Evolutionary conservation across 371 early-diverging fungal genomes (phyloP), one percentile per base, ranked within the genome.

Genomic region (Capillidium rhysosporum): DNA sequence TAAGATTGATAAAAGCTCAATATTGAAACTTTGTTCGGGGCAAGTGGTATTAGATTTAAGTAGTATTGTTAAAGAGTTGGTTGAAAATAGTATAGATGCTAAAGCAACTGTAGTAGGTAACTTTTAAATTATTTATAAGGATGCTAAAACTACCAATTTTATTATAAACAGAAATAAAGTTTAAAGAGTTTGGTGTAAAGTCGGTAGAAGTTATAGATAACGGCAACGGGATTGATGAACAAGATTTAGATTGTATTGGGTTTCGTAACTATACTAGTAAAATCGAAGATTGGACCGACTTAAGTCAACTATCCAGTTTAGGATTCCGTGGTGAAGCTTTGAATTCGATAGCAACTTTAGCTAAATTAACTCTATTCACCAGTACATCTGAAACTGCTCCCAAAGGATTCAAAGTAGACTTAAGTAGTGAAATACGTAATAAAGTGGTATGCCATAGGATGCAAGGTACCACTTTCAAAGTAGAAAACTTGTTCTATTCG

Each of bases 21-120:
- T 84, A 41, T 80, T 80, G 55, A 65, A 72, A 53, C 81, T 94
- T 47, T 91, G 92, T 57, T 86, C 92, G 3, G 89, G 86, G 0
- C 95, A 94, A 56, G 92, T 92, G 20, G 77, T 94, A 21, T 65
- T 86, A n/a, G 90, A 91, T 62, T 70, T 94, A 34, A 73, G 82
- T 1, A 82, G 79, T 1, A 80, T 89, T 14, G 77, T 83, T 14
- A 92, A 99, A 68, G 99, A 99, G 63, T 67, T 99, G 12, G 68
- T 99, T 16, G 99, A 99, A 63, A 99, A 99, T 66, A 79, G 86
- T 43, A 59, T 98, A 20, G 99, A 99, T 65, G 92, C 99, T 0
- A 76, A 79, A 0, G 79, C 98, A 1, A 85, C 86, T 0, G 40
- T 62, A 3, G 77, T 99, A 34, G 89, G 84, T 79, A 74, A 49